Base-by-base conservation (phyloP, 108 stramenopile species). In the Cyclotella distinguenda region DNA sequence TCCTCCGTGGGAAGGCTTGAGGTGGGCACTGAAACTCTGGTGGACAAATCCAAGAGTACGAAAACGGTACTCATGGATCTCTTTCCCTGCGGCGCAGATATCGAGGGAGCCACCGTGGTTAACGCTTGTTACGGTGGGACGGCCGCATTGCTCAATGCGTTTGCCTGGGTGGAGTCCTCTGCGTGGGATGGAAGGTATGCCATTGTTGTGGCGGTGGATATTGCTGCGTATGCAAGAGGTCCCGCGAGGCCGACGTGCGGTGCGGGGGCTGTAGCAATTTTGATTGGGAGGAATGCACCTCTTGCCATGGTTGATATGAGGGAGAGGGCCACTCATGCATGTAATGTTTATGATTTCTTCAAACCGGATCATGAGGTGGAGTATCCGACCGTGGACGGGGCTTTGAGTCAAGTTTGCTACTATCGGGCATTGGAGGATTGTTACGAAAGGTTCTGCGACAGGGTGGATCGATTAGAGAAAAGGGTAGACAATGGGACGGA, bases 111-210 rank as follows among this genome's bases (percentile, higher is more conserved):
- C 36, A 98, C 98, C 13, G 77, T 92, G 47, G 66, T 97, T 60
- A 99, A 99, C 72, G 98, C 98, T 5, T 99, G 98, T 82, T 99
- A 99, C 72, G 98, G 98, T 8, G 98, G 98, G 23, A 98, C 98
- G 9, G 91, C 97, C 13, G 97, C 98, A 7, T 70, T 99, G 25
- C 70, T 99, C 49, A 98, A 99, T 72, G 93, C 96, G 36, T 81
- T 95, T 60, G 58, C 80, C 9, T 99, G 96, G 96, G 81, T 86
- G 7, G 95, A 97, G 77, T 83, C 81, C 62, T 81, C 80, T 51
- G 93, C 79, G 18, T 97, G 95, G 91, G 96, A 98, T 69, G 97
- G 96, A 10, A 88, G 96, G 18, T 97, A 92, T 68, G 98, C 97
- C 55, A 89, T 99, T 68, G 96, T 97, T 42, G 95, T 99, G 10